Base-by-base conservation (phyloP, 176 grass and related monocot genomes). In the Metroxylon sagu region DNA sequence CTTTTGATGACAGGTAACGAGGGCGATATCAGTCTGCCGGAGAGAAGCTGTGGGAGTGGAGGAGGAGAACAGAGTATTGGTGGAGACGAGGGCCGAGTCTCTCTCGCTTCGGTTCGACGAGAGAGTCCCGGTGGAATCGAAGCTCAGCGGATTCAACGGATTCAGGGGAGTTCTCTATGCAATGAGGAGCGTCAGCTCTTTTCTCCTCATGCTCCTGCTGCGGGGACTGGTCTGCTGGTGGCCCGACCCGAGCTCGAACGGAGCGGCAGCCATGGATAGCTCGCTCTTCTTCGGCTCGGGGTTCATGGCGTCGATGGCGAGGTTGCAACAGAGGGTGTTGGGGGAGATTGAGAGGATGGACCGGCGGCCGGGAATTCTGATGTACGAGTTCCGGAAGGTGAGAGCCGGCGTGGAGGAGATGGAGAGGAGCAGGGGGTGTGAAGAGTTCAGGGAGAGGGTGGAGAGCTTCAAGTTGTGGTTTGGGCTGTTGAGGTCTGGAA, bases 401-500 rank as follows among this genome's bases (percentile, higher is more conserved):
- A 48, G 15, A 25, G 48, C 49, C 4, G 19, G 21, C 19, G 14
- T 21, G 21, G 62, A 65, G 49, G 49, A 52, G 10, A 23, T 65
- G 25, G 48, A 25, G 62, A 27, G 15, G 23, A 53, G 62, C 14
- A 52, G 48, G 62, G 28, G 62, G 48, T 6, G 15, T 3, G 52
- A 68, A 14, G 28, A 5, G 18, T 4, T 84, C 18, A 74, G 57
- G 57, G 70, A 79, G 48, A 87, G 80, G 5, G 49, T 75, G 16
- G 74, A 76, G 57, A 73, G 79, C 27, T 61, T 96, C 26, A 71
- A 72, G 43, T 53, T 53, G 49, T 83, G 86, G 71, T 66, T 83
- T 1, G 86, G 72, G 43, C 18, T 69, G 64, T 62, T 96, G 65
- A 75, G 83, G 5, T 69, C 83, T 58, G 91, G 80, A 57, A 81